Percentiles rank a stretch among this genome's conserved stretches.
phyloP scores from a whole-genome alignment of 2,329 filamentous ascomycete genomes.

The Myriosclerotinia scirpicola region DNA sequence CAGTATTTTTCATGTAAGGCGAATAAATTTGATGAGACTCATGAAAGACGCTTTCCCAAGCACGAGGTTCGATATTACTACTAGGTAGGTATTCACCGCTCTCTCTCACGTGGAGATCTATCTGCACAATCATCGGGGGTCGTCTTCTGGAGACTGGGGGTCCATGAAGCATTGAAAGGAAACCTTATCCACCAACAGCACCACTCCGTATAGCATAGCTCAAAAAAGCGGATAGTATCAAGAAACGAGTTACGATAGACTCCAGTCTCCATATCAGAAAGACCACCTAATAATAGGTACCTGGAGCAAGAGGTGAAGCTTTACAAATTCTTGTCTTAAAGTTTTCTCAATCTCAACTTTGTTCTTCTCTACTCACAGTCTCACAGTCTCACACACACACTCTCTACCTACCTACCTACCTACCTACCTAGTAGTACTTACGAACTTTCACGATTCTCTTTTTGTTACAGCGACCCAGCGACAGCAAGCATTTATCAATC shows the following conservation, averaged over 20 bases:
- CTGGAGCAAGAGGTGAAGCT: not conserved
- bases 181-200: conserved; percentile 10
- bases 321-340: not conserved
- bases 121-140: conserved; percentile 17
- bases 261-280: conserved; percentile 4
- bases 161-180: not conserved
- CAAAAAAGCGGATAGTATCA: not conserved
- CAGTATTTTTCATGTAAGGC: not conserved
- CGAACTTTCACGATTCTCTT: conserved; percentile 2
- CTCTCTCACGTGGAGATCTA: conserved; percentile 4
- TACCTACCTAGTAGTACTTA: not conserved
- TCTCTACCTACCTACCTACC: not conserved
- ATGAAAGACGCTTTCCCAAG: not conserved
- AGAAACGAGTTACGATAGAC: no score
- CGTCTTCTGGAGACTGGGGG: conserved; percentile 1
- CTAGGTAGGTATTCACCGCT: conserved; percentile 11
- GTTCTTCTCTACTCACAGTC: not conserved
- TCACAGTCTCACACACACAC: no score
- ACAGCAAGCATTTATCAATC: not conserved
- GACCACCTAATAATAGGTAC: not conserved
- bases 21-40: no score
- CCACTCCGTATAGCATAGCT: not conserved
- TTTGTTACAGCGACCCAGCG: not conserved
- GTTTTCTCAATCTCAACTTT: not conserved
- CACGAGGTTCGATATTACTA: not conserved